Base-by-base conservation (phyloP, 106 monocot species). In the Dioscorea zingiberensis region DNA sequence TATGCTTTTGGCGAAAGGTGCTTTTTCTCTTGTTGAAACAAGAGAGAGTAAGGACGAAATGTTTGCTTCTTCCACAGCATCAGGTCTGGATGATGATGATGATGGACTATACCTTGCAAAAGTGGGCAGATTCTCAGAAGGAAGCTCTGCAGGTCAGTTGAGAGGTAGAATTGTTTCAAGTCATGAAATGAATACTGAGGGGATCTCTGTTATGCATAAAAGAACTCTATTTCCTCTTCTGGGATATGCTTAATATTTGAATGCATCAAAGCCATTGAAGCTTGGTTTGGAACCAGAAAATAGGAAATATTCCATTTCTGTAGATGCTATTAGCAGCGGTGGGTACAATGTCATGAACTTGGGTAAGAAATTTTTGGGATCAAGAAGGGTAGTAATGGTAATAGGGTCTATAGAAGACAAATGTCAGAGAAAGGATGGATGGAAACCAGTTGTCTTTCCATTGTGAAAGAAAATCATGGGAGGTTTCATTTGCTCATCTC, bases 261-360 rank as follows among this genome's bases (percentile, higher is more conserved):
- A 51, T 93, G 83, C 64, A 72, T 98, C 23, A 81, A 80, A 71
- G 65, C 78, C 32, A 86, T 89, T 64, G 98, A 93, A 44, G 69
- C 32, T 66, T 93, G 81, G 71, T 72, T n/a, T 98, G 66, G 82
- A 24, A 69, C 62, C 80, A 63, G 67, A 75, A 7, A 32, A 55
- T 5, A 44, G 44, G 32, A 67, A 46, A n/a, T 62, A 66, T 17
- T 25, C 62, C 4, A 70, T 58, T 24, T 62, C 65, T 51, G 51
- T 47, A 59, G 73, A 67, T 64, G 63, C 29, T 27, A 47, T 25
- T 47, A 48, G 29, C 12, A 28, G 62, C 44, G 54, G 28, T 38
- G 23, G 26, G 59, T 64, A 15, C 38, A 78, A 69, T 78, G 19
- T 80, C 22, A 28, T 29, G 26, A 58, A 64, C 65, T 69, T 77